These are phyloP conservation scores for Epichloe coenophiala DNA, from an alignment of 2,329 filamentous ascomycete species.

Conservation along the genomic window DNA sequence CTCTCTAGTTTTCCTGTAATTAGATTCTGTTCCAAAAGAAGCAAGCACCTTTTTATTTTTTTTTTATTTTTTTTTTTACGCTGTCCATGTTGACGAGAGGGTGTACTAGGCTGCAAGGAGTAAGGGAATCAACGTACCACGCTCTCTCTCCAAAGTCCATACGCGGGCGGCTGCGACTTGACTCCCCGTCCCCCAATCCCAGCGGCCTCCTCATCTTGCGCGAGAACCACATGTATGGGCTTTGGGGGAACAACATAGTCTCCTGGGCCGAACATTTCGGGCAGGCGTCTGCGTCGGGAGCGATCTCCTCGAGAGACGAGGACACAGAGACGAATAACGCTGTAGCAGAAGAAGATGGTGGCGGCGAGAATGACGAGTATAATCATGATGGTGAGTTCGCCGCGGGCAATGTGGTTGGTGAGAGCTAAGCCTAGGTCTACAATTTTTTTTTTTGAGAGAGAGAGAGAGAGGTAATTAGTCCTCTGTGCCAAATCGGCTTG, in stretches of 20 bases:
- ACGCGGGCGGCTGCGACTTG: slow-evolving; percentile 62
- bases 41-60: neutral
- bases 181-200: slow-evolving; percentile 41
- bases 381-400: slow-evolving; percentile 67
- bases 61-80: too few species aligned
- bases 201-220: slow-evolving; percentile 58
- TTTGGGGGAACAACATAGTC: slow-evolving; percentile 57
- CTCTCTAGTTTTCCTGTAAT: slow-evolving; percentile 34
- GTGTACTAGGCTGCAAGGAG: neutral
- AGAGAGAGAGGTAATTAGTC: neutral
- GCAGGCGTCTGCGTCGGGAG: slow-evolving; percentile 10
- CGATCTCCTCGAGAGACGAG: slow-evolving; percentile 39
- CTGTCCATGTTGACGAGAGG: too few species aligned
- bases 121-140: slow-evolving; percentile 46
- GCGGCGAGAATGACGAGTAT: slow-evolving; percentile 63
- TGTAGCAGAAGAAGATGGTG: slow-evolving; percentile 70
- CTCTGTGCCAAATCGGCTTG: neutral
- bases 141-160: slow-evolving; percentile 72
- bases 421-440: slow-evolving; percentile 62
- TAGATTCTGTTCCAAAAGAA: neutral
- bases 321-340: slow-evolving; percentile 60
- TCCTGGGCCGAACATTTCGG: slow-evolving; percentile 37
- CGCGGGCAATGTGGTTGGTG: slow-evolving; percentile 46
- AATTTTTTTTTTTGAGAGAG: neutral
- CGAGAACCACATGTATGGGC: slow-evolving; percentile 66